A percentile compares a stretch with the other conserved stretches of the same genome.
phyloP scores from a whole-genome alignment of 2,329 filamentous ascomycete species.

The Diaporthe vaccinii region DNA sequence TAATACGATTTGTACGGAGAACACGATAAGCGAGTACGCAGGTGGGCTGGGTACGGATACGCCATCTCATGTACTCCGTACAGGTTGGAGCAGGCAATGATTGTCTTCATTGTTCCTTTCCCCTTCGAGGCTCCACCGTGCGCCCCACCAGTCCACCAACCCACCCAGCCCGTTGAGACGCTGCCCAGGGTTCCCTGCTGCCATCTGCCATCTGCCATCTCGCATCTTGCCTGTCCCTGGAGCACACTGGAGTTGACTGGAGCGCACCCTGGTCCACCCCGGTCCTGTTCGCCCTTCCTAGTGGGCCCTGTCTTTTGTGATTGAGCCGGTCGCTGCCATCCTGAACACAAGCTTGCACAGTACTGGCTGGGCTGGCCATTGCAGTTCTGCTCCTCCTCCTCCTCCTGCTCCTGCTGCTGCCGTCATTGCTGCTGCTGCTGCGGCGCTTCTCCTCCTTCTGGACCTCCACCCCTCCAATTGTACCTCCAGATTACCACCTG shows the following conservation, averaged over 20 bases:
- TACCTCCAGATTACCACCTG: neutral
- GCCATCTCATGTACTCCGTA: neutral
- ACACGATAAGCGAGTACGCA: conserved; percentile 2
- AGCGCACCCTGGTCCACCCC: conserved; percentile 20
- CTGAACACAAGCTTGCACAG: conserved; percentile 7
- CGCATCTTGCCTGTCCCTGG: conserved; percentile 13
- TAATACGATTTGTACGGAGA: neutral
- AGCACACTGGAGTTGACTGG: neutral
- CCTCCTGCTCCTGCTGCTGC: neutral
- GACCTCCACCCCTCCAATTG: neutral
- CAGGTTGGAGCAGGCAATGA: conserved; percentile 7
- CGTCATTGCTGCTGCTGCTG: neutral
- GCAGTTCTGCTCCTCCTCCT: neutral
- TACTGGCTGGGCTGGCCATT: neutral
- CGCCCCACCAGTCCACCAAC: neutral
- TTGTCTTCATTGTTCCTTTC: conserved; percentile 5
- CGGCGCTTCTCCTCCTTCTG: neutral
- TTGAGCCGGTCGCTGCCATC: conserved; percentile 13
- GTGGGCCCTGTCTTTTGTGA: conserved; percentile 18
- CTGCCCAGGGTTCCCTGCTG: conserved; percentile 6
- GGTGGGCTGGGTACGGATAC: neutral
- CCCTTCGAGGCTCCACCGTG: neutral
- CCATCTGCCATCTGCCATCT: conserved; percentile 31
- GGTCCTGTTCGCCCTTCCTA: conserved; percentile 28
- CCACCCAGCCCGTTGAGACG: neutral